Conservation (phyloP, 495 filamentous ascomycete genomes). For the Talaromyces adpressus region DNA sequence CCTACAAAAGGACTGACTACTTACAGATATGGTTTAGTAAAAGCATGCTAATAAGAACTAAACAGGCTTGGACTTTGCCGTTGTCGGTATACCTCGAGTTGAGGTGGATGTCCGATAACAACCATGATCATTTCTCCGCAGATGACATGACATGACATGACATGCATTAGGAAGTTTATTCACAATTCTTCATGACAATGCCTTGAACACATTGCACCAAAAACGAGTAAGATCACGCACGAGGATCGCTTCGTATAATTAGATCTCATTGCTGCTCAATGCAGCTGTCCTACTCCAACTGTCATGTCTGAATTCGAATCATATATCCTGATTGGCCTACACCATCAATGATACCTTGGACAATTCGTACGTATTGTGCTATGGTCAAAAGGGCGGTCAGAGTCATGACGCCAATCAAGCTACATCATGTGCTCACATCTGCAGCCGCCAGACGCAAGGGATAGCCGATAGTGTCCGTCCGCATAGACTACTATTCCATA, state of each 20-base stretch:
- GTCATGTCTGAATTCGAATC: not conserved
- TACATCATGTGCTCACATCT: constrained; percentile 2
- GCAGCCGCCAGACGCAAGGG: constrained; percentile 4
- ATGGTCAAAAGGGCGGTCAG: constrained; percentile 4
- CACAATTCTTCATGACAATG: not conserved
- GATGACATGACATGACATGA: not conserved
- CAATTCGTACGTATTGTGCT: constrained; percentile 3
- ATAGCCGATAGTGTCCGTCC: constrained; percentile 1
- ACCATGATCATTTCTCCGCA: not conserved
- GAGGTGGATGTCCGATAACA: not conserved
- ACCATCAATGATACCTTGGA: not conserved
- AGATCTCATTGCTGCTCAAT: not conserved
- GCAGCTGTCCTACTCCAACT: not conserved
- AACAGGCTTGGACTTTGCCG: not conserved
- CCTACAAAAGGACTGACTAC: not conserved
- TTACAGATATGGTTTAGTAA: not conserved
- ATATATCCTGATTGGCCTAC: not conserved
- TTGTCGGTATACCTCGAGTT: not conserved
- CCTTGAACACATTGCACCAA: not conserved
- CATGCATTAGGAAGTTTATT: not conserved
- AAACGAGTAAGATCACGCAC: not conserved
- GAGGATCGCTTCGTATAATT: not conserved
- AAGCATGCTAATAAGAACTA: not conserved
- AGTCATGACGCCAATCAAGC: not conserved
- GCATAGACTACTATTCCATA: not conserved